These are phyloP conservation scores for Trichoderma polysporum DNA, from an alignment of 2,329 filamentous ascomycete species.

Conservation along the genomic window DNA sequence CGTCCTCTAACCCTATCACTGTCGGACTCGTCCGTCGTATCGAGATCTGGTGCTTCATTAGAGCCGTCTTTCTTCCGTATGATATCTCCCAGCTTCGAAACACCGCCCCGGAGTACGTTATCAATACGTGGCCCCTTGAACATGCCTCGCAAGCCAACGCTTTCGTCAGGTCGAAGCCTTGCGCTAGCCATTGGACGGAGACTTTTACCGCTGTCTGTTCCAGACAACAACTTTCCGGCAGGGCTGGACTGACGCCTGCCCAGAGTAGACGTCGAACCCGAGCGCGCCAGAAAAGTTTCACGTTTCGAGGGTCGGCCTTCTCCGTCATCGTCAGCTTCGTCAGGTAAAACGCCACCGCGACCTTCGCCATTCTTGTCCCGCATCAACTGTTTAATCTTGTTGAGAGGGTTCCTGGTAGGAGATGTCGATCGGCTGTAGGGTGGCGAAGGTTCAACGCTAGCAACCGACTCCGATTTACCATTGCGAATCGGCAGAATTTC, in stretches of 20 bases:
- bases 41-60: conserved; percentile 37
- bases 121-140: conserved; percentile 77
- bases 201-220: conserved; percentile 29
- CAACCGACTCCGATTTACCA: conserved; percentile 51
- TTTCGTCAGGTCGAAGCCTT: conserved; percentile 40
- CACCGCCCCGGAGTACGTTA: conserved; percentile 62
- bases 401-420: conserved; percentile 59
- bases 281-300: conserved; percentile 27
- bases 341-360: conserved; percentile 33
- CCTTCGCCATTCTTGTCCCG: conserved; percentile 53
- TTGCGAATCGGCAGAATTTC: conserved; percentile 49
- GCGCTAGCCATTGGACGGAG: conserved; percentile 46
- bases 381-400: conserved; percentile 56
- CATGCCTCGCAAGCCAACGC: conserved; percentile 56
- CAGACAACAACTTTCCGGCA: conserved; percentile 32
- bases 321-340: conserved; percentile 36
- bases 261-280: conserved; percentile 27
- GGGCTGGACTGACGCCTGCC: conserved; percentile 22
- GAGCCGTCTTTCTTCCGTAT: conserved; percentile 54
- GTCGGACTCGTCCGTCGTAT: conserved; percentile 52
- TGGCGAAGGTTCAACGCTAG: conserved; percentile 63
- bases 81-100: conserved; percentile 57
- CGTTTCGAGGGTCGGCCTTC: conserved; percentile 29
- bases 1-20: conserved; percentile 43
- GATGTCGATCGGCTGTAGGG: conserved; percentile 62